phyloP scores from a whole-genome alignment of 78 protist species.

The Monosiga brevicollis region DNA sequence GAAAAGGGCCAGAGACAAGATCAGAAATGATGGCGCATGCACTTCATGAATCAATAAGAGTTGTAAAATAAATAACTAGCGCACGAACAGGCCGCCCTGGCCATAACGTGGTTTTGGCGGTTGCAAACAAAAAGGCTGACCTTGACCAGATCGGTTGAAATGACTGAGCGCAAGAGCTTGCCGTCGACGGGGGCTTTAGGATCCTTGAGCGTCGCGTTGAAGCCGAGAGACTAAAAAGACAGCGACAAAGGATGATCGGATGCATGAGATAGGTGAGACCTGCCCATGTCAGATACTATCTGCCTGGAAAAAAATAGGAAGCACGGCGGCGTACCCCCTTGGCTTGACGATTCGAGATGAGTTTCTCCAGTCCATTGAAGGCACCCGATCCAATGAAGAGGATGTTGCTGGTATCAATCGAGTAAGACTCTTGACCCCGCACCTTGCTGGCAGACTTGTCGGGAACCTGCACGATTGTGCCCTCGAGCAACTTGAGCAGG shows the following conservation, averaged over 20 bases:
- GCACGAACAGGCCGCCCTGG: too few relatives aligned
- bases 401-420: slow-evolving; percentile 48
- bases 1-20: not conserved
- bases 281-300: not conserved
- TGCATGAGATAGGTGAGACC: too few relatives aligned
- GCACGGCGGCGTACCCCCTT: not conserved
- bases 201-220: not conserved
- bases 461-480: slow-evolving; percentile 35
- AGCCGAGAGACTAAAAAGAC: not conserved
- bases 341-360: not conserved
- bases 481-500: slow-evolving; percentile 21
- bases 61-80: too few relatives aligned
- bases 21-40: not conserved
- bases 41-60: too few relatives aligned
- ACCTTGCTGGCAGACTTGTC: slow-evolving; percentile 37
- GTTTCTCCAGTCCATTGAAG: slow-evolving; percentile 15
- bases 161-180: not conserved
- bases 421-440: slow-evolving; percentile 13
- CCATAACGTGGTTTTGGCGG: too few relatives aligned
- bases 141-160: slow-evolving; percentile 24
- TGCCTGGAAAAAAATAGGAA: not conserved
- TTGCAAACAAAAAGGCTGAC: not conserved
- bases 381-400: slow-evolving; percentile 43
- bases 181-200: not conserved
- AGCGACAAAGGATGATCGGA: not conserved